Evolutionary conservation across 441 rosid species (phyloP), one percentile per base, ranked within the genome.

Genomic region (Aquilaria agallochum): DNA sequence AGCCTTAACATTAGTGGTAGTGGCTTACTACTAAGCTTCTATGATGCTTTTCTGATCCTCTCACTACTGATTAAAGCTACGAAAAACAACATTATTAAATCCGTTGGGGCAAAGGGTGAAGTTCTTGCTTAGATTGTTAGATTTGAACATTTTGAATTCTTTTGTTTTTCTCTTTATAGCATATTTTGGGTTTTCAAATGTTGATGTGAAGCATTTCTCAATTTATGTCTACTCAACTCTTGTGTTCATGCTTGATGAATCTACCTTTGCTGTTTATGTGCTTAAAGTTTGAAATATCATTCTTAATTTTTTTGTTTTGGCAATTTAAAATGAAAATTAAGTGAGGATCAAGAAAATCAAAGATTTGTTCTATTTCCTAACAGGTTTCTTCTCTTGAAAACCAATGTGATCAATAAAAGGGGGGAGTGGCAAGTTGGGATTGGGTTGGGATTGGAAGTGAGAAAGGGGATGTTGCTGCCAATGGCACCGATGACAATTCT

Each of bases 341-440:
- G 5, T 4, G 15, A 50, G 20, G 96, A 93, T 75, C 83, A 79
- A 3, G 85, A 88, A 2, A 93, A 88, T 73, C 90, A 82, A 73
- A 83, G 96, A 83, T 90, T 93, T 68, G 78, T 86, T 56, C 92
- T 93, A n/a, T 83, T 93, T 36, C 90, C 97, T 42, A 97, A 93
- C 71, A 90, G 97, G 97, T 93, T 20, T 6, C 49, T n/a, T n/a
- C n/a, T n/a, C n/a, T n/a, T n/a, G n/a, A n/a, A n/a, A n/a, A n/a
- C n/a, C 12, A 14, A 0, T 79, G 60, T 60, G 76, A n/a, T n/a
- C n/a, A n/a, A n/a, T n/a, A n/a, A n/a, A n/a, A n/a, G n/a, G n/a
- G n/a, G n/a, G n/a, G n/a, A n/a, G n/a, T n/a, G n/a, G n/a, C n/a
- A n/a, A n/a, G n/a, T n/a, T n/a, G n/a, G n/a, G n/a, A n/a, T n/a